These are phyloP conservation scores for Davidsoniella virescens DNA, from an alignment of 2,329 filamentous ascomycete genomes.

Conservation along the genomic window DNA sequence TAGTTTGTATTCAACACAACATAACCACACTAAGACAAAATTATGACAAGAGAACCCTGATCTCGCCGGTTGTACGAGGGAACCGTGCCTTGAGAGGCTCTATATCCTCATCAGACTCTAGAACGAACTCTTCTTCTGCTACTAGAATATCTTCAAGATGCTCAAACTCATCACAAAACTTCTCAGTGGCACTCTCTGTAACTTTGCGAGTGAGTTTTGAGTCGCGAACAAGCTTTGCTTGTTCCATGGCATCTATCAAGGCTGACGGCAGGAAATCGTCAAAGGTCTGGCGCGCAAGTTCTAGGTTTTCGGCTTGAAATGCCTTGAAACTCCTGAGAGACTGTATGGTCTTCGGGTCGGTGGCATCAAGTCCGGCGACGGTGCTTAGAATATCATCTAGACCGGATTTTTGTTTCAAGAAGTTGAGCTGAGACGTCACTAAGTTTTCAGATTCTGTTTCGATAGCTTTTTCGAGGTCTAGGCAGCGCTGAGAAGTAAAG, in stretches of 20 bases:
- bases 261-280: constrained; percentile 89
- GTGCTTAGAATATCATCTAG: constrained; percentile 41
- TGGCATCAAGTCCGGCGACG: constrained; percentile 18
- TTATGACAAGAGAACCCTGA: constrained; percentile 40
- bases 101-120: constrained; percentile 16
- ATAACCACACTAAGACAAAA: not conserved
- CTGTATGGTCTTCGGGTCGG: constrained; percentile 27
- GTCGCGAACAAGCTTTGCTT: constrained; percentile 58
- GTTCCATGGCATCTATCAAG: constrained; percentile 78
- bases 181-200: constrained; percentile 66
- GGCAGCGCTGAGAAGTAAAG: constrained; percentile 43
- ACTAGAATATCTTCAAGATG: constrained; percentile 35
- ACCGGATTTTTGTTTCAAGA: constrained; percentile 61
- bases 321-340: constrained; percentile 32
- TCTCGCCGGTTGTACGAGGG: constrained; percentile 43
- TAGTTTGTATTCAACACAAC: not conserved
- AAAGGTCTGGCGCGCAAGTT: constrained; percentile 53
- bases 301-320: constrained; percentile 45
- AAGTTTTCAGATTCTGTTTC: constrained; percentile 40
- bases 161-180: constrained; percentile 75
- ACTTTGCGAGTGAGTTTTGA: constrained; percentile 55
- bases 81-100: constrained; percentile 30
- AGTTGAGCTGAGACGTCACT: constrained; percentile 50
- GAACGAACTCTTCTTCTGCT: constrained; percentile 22
- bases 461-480: constrained; percentile 40